Conservation (phyloP, 768 basidiomycete genomes). For the Mycena leptocephala region DNA sequence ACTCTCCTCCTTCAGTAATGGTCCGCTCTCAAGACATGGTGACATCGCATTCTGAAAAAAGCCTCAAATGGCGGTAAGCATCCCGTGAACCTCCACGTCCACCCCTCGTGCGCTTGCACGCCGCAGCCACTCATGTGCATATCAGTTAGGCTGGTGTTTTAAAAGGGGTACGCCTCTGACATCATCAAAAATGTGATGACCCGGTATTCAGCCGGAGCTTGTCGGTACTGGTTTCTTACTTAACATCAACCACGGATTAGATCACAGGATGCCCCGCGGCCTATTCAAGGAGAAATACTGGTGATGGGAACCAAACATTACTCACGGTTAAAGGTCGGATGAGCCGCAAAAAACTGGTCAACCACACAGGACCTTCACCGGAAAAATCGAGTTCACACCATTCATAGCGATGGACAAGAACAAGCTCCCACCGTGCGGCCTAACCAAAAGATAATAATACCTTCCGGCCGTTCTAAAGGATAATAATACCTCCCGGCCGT, state of each 20-base stretch:
- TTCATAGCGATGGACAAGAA: neutral
- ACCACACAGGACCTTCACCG: neutral
- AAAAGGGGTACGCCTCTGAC: no score
- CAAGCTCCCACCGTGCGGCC: neutral
- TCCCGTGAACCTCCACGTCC: no score
- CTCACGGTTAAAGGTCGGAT: conserved; percentile 30
- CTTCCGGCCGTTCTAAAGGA: conserved; percentile 19
- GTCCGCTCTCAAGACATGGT: neutral
- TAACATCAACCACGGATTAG: conserved; percentile 7
- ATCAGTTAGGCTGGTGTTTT: no score
- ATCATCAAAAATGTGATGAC: conserved; percentile 1
- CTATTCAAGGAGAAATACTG: conserved; percentile 28
- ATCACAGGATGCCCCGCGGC: conserved; percentile 23
- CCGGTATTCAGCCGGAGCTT: conserved; percentile 23
- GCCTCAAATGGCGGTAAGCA: no score
- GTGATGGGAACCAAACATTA: conserved; percentile 1
- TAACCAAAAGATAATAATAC: conserved; percentile 14
- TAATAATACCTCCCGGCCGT: conserved; percentile 12
- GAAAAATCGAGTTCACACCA: conserved; percentile 13
- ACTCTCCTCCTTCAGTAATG: neutral
- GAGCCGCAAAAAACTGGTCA: neutral
- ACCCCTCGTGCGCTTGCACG: no score
- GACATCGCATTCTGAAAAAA: neutral
- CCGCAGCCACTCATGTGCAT: no score
- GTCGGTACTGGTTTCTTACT: neutral